These are phyloP conservation scores for Phytophthora pinifolia DNA, from an alignment of 352 stramenopile genomes.

Conservation along the genomic window DNA sequence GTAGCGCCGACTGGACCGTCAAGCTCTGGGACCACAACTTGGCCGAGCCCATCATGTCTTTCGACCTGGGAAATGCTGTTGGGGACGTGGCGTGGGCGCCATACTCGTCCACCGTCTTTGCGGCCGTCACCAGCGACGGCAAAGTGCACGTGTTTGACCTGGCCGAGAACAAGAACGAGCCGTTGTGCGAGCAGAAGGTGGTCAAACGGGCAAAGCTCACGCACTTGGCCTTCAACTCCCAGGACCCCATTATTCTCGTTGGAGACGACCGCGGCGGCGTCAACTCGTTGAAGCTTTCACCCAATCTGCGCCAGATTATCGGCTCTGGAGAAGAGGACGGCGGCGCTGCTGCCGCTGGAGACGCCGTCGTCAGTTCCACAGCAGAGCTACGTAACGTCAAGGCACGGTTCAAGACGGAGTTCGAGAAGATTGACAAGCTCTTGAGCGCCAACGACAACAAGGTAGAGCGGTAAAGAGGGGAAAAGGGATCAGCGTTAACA, in stretches of 20 bases:
- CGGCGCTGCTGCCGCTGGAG: conserved; percentile 14
- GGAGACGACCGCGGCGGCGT: conserved; percentile 94
- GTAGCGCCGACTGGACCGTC: conserved; percentile 97
- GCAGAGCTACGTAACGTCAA: conserved; percentile 69
- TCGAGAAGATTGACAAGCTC: conserved; percentile 89
- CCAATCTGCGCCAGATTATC: conserved; percentile 93
- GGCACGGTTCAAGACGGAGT: conserved; percentile 72
- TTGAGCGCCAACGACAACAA: conserved; percentile 84
- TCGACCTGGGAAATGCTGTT: conserved; percentile 96
- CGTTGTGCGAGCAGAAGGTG: conserved; percentile 96
- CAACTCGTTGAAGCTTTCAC: conserved; percentile 96
- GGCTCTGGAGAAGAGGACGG: conserved; percentile 47
- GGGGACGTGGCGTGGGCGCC: conserved; percentile 96
- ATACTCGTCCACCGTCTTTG: conserved; percentile 97
- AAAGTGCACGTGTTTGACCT: conserved; percentile 98
- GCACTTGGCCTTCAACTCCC: conserved; percentile 91
- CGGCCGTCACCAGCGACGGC: conserved; percentile 95
- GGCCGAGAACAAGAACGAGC: conserved; percentile 96
- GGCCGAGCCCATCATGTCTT: conserved; percentile 92
- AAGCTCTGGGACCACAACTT: conserved; percentile 98
- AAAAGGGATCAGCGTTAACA: background rate
- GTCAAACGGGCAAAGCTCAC: conserved; percentile 96
- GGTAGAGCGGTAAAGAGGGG: conserved; percentile 45
- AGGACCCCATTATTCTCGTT: conserved; percentile 95
- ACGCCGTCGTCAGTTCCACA: conserved; percentile 22